Conservation (phyloP, 768 basidiomycete genomes). For the Suillus paluster region DNA sequence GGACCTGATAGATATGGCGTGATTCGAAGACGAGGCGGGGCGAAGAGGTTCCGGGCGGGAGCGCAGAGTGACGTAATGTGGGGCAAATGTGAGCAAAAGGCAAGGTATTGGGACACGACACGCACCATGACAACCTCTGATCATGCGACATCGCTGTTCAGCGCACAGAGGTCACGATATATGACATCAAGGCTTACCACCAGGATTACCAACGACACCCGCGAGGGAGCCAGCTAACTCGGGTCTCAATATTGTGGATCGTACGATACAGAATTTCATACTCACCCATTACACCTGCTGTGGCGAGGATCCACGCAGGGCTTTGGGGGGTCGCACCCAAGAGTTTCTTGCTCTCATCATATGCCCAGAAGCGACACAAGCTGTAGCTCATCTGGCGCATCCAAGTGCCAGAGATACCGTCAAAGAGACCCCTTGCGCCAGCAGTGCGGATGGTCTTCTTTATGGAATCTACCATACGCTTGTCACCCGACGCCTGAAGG, state of each 20-base stretch:
- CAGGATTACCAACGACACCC: constrained; percentile 88
- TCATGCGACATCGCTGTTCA: neutral
- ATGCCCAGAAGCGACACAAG: constrained; percentile 91
- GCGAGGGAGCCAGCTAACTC: constrained; percentile 79
- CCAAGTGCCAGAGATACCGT: constrained; percentile 89
- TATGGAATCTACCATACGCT: constrained; percentile 84
- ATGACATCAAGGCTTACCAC: constrained; percentile 48
- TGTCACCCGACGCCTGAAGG: constrained; percentile 90
- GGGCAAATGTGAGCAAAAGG: constrained; percentile 4
- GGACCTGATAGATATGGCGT: constrained; percentile 46
- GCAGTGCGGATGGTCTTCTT: constrained; percentile 82
- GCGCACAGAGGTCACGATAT: neutral
- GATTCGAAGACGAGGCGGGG: neutral
- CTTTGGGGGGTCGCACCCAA: constrained; percentile 69
- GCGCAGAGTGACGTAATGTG: constrained; percentile 8
- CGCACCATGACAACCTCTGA: constrained; percentile 74
- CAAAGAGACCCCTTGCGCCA: constrained; percentile 74
- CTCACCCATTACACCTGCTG: constrained; percentile 87
- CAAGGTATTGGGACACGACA: constrained; percentile 7
- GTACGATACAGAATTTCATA: constrained; percentile 17
- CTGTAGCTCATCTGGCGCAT: constrained; percentile 94
- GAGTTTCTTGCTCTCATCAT: constrained; percentile 88
- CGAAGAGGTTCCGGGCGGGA: constrained; percentile 1
- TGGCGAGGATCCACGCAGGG: constrained; percentile 80
- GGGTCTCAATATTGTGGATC: neutral